These are phyloP conservation scores for Pisolithus tinctorius DNA, from an alignment of 768 basidiomycete genomes.

Conservation along the genomic window DNA sequence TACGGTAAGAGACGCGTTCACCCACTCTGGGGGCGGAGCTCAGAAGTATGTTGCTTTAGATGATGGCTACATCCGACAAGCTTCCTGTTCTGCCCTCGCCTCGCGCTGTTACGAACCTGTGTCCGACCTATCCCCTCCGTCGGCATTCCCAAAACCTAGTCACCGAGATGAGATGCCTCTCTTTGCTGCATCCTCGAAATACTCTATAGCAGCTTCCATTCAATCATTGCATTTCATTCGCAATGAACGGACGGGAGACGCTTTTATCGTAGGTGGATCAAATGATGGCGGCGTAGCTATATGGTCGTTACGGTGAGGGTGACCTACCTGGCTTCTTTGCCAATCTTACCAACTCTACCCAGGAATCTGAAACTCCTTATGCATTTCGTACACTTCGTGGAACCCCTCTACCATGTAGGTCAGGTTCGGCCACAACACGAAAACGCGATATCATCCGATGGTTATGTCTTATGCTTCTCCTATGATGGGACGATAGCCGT, in stretches of 20 bases:
- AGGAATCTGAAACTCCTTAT: constrained; percentile 64
- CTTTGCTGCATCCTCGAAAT: constrained; percentile 37
- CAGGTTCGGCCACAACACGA: constrained; percentile 43
- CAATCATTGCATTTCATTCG: constrained; percentile 45
- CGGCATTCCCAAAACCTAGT: background rate
- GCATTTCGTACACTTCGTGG: constrained; percentile 67
- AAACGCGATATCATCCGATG: constrained; percentile 44
- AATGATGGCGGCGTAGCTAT: constrained; percentile 74
- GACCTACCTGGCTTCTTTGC: background rate
- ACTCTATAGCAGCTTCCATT: constrained; percentile 40
- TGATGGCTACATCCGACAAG: constrained; percentile 46
- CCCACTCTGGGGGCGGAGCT: background rate
- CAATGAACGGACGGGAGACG: constrained; percentile 54
- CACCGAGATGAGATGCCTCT: constrained; percentile 2
- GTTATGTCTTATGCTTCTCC: constrained; percentile 67
- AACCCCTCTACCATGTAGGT: constrained; percentile 54
- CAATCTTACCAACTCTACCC: background rate
- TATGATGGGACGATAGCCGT: constrained; percentile 78
- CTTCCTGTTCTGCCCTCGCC: constrained; percentile 35
- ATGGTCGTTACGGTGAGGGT: constrained; percentile 64
- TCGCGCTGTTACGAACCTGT: background rate
- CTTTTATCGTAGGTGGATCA: constrained; percentile 63
- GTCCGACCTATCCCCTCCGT: background rate
- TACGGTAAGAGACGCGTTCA: constrained; percentile 38
- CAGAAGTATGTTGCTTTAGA: constrained; percentile 26